Evolutionary conservation across 148 eudicot species (phyloP), one percentile per base, ranked within the genome.

Genomic region (Camellia sinensis): DNA sequence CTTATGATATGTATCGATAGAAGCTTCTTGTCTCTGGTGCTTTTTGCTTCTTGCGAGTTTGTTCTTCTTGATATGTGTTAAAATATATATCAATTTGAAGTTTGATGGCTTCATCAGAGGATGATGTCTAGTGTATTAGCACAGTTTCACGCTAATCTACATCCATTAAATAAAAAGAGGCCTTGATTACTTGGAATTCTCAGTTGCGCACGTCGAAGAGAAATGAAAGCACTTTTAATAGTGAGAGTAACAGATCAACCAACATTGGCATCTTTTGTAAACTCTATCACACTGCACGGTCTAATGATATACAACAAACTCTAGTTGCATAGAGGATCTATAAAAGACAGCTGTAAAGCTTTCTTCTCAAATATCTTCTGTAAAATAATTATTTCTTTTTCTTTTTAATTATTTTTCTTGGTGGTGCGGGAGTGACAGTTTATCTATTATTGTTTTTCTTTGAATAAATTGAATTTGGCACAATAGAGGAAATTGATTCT

Each of bases 31-130:
- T 14, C 1, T 60, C 45, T 37, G 4, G 67, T 82, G 29, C 72
- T 82, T 82, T 71, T 61, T 62, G 84, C 52, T 70, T 45, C 60
- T 21, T 52, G 73, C 11, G 17, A 18, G 62, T 52, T 22, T 66
- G 21, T 53, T 52, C 48, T 21, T 53, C 45, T 29, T 53, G 8
- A 6, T 48, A 48, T 48, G 52, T 7, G 7, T 48, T 48, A 0
- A 48, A 48, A 48, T 48, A 2, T 48, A 48, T 48, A 48, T 48
- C 52, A 48, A 48, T 48, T 48, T 0, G 15, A 56, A 56, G 12
- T 60, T 62, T 40, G 3, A 73, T 37, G 69, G 59, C 18, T 68
- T 73, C 15, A n/a, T 8, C 66, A 6, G 66, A 62, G 29, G 37
- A 62, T 21, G 29, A 14, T 62, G 29, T 62, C 4, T 4, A 62